phyloP scores from a whole-genome alignment of 495 filamentous ascomycete genomes.

The Parathielavia hyrcaniae region DNA sequence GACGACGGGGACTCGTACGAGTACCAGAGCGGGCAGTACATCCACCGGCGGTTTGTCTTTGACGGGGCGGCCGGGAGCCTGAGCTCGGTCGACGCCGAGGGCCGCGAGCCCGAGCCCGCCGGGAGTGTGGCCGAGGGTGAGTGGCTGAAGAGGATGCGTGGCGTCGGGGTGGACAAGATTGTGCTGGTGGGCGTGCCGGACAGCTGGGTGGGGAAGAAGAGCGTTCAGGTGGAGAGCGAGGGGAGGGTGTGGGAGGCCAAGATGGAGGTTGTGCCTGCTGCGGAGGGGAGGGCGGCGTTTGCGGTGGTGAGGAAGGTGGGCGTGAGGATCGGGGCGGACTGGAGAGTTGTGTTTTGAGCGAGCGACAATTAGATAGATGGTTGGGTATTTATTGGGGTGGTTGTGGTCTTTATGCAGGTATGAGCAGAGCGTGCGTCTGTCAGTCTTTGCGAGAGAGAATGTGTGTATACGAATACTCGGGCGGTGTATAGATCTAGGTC shows the following conservation, averaged over 20 bases:
- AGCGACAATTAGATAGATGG: neutral
- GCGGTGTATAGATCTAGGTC: neutral
- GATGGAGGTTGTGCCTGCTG: constrained; percentile 56
- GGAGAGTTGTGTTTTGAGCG: constrained; percentile 58
- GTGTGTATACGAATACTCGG: neutral
- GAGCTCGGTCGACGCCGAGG: constrained; percentile 43
- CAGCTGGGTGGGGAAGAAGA: constrained; percentile 56
- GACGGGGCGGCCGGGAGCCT: constrained; percentile 45
- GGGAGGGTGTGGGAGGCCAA: constrained; percentile 54
- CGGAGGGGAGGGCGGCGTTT: constrained; percentile 61
- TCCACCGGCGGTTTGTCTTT: constrained; percentile 70
- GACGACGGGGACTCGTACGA: constrained; percentile 94
- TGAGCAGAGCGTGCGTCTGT: neutral
- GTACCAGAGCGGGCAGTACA: constrained; percentile 74
- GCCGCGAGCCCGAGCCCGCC: constrained; percentile 46
- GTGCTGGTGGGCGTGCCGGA: constrained; percentile 71
- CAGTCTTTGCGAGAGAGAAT: neutral
- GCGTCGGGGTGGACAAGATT: constrained; percentile 73
- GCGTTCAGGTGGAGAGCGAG: constrained; percentile 62
- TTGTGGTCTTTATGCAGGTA: neutral
- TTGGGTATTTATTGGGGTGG: neutral
- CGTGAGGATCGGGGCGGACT: constrained; percentile 69
- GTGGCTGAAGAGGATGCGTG: constrained; percentile 69
- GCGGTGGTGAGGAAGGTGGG: constrained; percentile 75
- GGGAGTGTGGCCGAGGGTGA: constrained; percentile 59